phyloP scores from a whole-genome alignment of 192 early-diverging fungal genomes.

The Geranomyces variabilis region DNA sequence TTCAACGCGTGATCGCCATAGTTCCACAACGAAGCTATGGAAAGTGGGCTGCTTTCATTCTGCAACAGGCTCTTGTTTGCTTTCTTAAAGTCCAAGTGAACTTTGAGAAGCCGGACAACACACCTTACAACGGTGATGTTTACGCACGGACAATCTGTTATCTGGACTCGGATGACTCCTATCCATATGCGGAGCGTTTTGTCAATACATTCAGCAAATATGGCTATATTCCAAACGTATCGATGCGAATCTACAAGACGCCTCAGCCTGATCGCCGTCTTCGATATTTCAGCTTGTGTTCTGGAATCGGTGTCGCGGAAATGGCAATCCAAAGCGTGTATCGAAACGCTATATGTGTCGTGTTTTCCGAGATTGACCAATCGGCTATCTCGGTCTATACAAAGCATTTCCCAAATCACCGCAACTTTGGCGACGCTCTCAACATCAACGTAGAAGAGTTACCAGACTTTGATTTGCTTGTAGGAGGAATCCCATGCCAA shows the following conservation, averaged over 20 bases:
- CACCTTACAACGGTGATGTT: neutral
- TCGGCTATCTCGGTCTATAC: neutral
- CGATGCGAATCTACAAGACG: conserved; percentile 12
- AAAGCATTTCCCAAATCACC: conserved; percentile 15
- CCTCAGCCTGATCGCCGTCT: neutral
- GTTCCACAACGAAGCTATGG: conserved; percentile 10
- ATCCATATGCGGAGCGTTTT: conserved; percentile 7
- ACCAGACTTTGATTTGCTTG: conserved; percentile 11
- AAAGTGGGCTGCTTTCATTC: neutral
- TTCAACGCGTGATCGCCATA: conserved; percentile 12
- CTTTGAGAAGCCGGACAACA: neutral
- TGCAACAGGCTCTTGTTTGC: neutral
- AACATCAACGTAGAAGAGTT: neutral
- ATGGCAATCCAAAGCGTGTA: conserved; percentile 10
- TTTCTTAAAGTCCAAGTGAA: neutral
- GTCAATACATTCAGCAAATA: neutral
- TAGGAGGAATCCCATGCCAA: conserved; percentile 26
- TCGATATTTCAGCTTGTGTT: conserved; percentile 4
- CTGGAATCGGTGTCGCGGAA: conserved; percentile 23
- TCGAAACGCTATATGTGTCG: conserved; percentile 20
- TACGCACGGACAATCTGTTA: neutral
- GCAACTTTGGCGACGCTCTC: conserved; percentile 16
- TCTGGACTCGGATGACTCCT: conserved; percentile 6
- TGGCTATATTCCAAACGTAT: conserved; percentile 12
- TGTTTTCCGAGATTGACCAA: conserved; percentile 14